These are phyloP conservation scores for Hirschioporus abietinus DNA, from an alignment of 768 basidiomycete species.

Conservation along the genomic window DNA sequence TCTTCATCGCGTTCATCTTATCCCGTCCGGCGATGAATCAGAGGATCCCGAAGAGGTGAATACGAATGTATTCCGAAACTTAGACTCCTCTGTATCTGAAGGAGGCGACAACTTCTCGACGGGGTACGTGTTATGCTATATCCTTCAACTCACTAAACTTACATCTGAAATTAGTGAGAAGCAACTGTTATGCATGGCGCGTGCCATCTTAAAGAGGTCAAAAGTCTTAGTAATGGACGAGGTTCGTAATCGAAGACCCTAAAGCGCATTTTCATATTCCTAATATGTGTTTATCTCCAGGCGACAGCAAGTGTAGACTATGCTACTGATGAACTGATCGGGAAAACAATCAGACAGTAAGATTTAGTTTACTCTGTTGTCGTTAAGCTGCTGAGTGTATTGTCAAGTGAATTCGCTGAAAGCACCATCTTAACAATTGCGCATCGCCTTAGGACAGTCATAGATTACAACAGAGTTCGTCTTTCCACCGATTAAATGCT, in stretches of 20 bases:
- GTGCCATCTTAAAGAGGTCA: slow-evolving; percentile 75
- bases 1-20: slow-evolving; percentile 77
- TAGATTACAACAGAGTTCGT: slow-evolving; percentile 78
- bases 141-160: not conserved
- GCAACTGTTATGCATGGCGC: slow-evolving; percentile 85
- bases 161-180: slow-evolving; percentile 47
- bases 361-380: slow-evolving; percentile 16
- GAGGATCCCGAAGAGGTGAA: slow-evolving; percentile 51
- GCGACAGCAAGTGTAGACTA: slow-evolving; percentile 58
- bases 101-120: slow-evolving; percentile 89
- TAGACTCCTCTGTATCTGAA: slow-evolving; percentile 73
- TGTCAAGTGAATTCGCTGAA: slow-evolving; percentile 61
- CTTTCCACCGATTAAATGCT: slow-evolving; percentile 6
- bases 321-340: slow-evolving; percentile 83
- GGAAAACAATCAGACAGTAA: slow-evolving; percentile 75
- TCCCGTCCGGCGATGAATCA: slow-evolving; percentile 47
- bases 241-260: slow-evolving; percentile 42
- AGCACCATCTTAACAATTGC: slow-evolving; percentile 84
- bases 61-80: slow-evolving; percentile 67
- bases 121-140: slow-evolving; percentile 41
- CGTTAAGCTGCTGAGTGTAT: slow-evolving; percentile 5
- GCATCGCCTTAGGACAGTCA: slow-evolving; percentile 71
- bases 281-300: slow-evolving; percentile 5
- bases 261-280: not conserved
- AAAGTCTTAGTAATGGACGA: slow-evolving; percentile 85